A percentile compares a stretch with the other conserved stretches of the same genome.
These are phyloP conservation scores for Chamaecyparis obtusa DNA, from an alignment of 75 land plant species.

Conservation along the genomic window DNA sequence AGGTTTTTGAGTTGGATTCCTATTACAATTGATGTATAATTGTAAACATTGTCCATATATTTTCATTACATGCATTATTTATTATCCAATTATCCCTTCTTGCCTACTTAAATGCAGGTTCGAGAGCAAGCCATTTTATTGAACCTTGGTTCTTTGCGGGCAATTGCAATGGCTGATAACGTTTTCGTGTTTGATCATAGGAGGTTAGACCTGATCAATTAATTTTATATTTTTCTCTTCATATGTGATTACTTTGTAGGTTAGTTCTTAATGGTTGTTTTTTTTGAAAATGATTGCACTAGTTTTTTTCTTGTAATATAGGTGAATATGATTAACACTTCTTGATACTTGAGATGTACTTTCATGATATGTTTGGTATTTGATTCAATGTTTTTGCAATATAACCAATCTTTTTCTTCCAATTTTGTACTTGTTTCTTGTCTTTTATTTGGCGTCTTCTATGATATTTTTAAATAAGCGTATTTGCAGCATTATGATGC, in stretches of 20 bases:
- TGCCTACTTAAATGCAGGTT: constrained; percentile 40
- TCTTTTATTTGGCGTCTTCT: not conserved
- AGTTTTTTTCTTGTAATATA: not conserved
- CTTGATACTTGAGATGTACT: not conserved
- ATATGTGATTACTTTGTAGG: not conserved
- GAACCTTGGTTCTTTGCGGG: constrained; percentile 87
- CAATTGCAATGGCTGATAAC: constrained; percentile 80
- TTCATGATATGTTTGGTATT: not conserved
- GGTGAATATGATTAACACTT: not conserved
- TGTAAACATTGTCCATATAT: not conserved
- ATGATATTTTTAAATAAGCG: not conserved
- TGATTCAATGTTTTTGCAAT: not conserved
- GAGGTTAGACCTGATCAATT: constrained; percentile 37
- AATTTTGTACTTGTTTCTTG: not conserved
- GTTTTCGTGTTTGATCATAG: constrained; percentile 89
- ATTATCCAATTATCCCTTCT: not conserved
- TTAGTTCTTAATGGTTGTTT: not conserved
- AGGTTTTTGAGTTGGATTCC: not conserved
- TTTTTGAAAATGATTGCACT: too few species aligned
- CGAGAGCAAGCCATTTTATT: constrained; percentile 95
- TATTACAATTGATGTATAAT: not conserved
- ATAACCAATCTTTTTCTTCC: not conserved
- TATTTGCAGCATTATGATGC: not conserved
- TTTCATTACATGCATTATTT: not conserved
- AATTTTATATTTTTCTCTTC: not conserved